Percentiles rank a stretch among this genome's conserved stretches.
Evolutionary conservation across 176 grass and related monocot genomes (phyloP).

Genomic region (Hsuehochloa calcarea): DNA sequence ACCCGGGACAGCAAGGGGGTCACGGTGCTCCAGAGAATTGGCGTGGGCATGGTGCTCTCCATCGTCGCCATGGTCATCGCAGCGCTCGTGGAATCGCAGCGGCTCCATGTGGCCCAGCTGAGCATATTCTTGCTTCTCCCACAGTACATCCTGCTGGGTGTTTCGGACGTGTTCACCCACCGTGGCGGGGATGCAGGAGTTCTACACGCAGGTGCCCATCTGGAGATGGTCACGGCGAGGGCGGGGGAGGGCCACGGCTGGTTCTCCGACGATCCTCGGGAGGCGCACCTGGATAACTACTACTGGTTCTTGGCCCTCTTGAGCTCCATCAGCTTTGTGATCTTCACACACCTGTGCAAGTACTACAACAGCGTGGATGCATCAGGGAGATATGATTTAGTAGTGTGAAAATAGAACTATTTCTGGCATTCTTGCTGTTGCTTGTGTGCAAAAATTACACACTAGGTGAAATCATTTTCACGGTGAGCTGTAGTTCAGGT

Average conservation of each 20-base stretch:
- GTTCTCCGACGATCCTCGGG: slow-evolving; percentile 78
- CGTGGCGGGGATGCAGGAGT: slow-evolving; percentile 91
- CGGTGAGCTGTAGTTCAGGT: neutral
- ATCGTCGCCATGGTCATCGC: slow-evolving; percentile 63
- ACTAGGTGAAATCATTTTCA: neutral
- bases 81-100: slow-evolving; percentile 54
- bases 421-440: neutral
- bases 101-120: slow-evolving; percentile 23
- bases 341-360: slow-evolving; percentile 50
- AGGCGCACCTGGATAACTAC: slow-evolving; percentile 59
- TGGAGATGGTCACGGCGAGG: slow-evolving; percentile 46
- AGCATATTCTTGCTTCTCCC: slow-evolving; percentile 79
- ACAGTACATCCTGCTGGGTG: slow-evolving; percentile 71
- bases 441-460: neutral
- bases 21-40: slow-evolving; percentile 83
- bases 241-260: slow-evolving; percentile 31
- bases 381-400: slow-evolving; percentile 6
- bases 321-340: slow-evolving; percentile 61
- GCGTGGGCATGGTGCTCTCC: slow-evolving; percentile 76
- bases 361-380: slow-evolving; percentile 39
- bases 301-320: slow-evolving; percentile 73
- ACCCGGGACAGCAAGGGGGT: slow-evolving; percentile 53
- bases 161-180: slow-evolving; percentile 77
- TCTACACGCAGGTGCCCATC: slow-evolving; percentile 73
- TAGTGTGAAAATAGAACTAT: neutral